Conservation (phyloP, 345 rosid genomes). For the Sonneratia alba region DNA sequence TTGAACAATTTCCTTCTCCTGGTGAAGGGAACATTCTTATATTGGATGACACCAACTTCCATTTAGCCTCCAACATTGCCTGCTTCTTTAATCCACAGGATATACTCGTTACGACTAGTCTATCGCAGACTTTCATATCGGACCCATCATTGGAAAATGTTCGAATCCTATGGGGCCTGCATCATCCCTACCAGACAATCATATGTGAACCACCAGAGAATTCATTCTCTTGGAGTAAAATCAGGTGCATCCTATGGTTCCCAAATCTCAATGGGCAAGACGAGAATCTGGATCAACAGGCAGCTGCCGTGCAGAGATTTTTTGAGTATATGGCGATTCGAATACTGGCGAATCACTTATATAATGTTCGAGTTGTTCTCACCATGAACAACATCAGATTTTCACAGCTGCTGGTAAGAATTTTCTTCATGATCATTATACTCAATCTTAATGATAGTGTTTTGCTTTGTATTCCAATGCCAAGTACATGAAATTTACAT, state of each 20-base stretch:
- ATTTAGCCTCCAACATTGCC: slow-evolving; percentile 54
- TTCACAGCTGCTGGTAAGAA: slow-evolving; percentile 59
- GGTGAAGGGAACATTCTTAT: slow-evolving; percentile 50
- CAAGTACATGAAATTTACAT: neutral
- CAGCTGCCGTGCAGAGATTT: slow-evolving; percentile 41
- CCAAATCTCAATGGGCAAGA: slow-evolving; percentile 38
- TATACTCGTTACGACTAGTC: slow-evolving; percentile 50
- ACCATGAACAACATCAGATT: slow-evolving; percentile 73
- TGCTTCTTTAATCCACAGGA: slow-evolving; percentile 35
- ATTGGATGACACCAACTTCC: slow-evolving; percentile 57
- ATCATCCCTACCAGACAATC: slow-evolving; percentile 56
- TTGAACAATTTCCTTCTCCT: slow-evolving; percentile 39
- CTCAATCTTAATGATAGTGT: neutral
- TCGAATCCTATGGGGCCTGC: slow-evolving; percentile 57
- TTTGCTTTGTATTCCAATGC: neutral
- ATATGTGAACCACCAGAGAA: slow-evolving; percentile 33
- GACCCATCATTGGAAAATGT: slow-evolving; percentile 33
- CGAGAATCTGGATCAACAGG: slow-evolving; percentile 46
- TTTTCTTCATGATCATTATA: neutral
- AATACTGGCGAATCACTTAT: slow-evolving; percentile 44
- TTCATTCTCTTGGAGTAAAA: slow-evolving; percentile 60
- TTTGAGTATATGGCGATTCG: slow-evolving; percentile 68
- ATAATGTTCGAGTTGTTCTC: slow-evolving; percentile 42
- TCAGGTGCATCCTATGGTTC: slow-evolving; percentile 62
- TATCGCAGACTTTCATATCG: slow-evolving; percentile 31